Base-by-base conservation (phyloP, 1,139 yeast genomes). In the Magnusiomyces clavatus region DNA sequence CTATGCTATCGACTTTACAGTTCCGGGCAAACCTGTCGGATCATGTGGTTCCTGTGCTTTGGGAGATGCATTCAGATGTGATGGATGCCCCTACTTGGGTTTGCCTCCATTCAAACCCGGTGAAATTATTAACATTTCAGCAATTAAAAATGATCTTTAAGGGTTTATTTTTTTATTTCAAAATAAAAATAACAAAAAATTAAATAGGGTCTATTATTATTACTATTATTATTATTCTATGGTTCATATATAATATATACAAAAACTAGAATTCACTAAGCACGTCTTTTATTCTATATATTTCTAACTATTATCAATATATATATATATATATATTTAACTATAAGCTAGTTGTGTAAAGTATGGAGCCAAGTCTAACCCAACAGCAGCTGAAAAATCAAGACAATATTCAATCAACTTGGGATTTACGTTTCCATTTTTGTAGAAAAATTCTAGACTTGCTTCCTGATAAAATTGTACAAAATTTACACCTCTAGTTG, bases 21-120 rank as follows among this genome's bases (percentile, higher is more conserved):
- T 90, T 14, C 88, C 89, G 58, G 97, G 97, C 40, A 92, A 90
- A 68, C 68, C 74, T 3, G 78, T 79, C 8, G 97, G 97, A 37
- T 96, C 97, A 1, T 92, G 99, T 72, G 96, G 96, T 19, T 86
- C 95, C 11, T 92, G 99, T 72, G 83, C 97, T 0, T 76, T 92
- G 53, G 98, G 99, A 42, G 98, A 92, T 69, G 98, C 98, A 0
- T 92, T 92, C 72, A 76, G 99, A 64, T 92, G 99, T 69, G 96
- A 90, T 62, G 97, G 97, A 2, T 92, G 99, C 70, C 99, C 98
- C 44, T 94, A 82, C 69, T 74, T 92, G 60, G 98, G 99, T 0
- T 76, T 94, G 53, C 98, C 99, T 10, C 97, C 98, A 4, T 92
- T 92, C 77, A 89, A 88, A 71, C 97, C 97, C 0, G 98, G 98